Evolutionary conservation across 1,284 basidiomycete genomes (phyloP), one percentile per base, ranked within the genome.

Genomic region (Cystobasidium slooffiae): DNA sequence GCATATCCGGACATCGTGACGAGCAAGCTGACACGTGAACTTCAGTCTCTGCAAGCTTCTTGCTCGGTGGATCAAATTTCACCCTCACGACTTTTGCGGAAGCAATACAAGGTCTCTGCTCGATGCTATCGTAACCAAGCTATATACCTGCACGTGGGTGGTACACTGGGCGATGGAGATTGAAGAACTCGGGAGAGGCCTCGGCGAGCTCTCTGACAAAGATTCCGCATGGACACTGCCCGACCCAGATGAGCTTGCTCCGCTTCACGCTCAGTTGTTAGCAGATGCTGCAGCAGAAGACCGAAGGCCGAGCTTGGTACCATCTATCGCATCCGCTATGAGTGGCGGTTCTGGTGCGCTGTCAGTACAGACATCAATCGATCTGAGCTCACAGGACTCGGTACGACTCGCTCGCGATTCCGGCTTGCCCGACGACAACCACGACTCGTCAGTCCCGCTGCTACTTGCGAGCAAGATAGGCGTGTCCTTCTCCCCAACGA

Each of bases 101-200:
- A 52, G 76, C 0, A n/a, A 63, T 0, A 76, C 78, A 8, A 65
- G 51, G 41, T 65, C 24, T 7, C 41, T 78, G 6, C 73, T 80
- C 14, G 67, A 74, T 6, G 51, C 65, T 0, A 79, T 81, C 55
- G 59, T 81, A n/a, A 69, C 76, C 9, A 49, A 43, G 18, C 63
- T 78, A 2, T 55, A 79, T n/a, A 68, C 76, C 0, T 53, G 49
- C 12, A 77, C 76, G 8, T 81, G 79, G 79, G 68, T 81, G n/a
- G 72, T 76, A 1, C 81, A 81, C 61, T 80, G 79, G 67, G 80
- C 79, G 4, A 69, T 79, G 53, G 80, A 81, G 46, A 76, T 81
- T 18, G 62, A 78, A 10, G 79, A 78, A 7, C 74, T 78, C 22
- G 74, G 79, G 10, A 59, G 75, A 22, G 44, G n/a, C 12, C 62